Conservation (phyloP, 768 basidiomycete genomes). For the Filobasidium floriforme region DNA sequence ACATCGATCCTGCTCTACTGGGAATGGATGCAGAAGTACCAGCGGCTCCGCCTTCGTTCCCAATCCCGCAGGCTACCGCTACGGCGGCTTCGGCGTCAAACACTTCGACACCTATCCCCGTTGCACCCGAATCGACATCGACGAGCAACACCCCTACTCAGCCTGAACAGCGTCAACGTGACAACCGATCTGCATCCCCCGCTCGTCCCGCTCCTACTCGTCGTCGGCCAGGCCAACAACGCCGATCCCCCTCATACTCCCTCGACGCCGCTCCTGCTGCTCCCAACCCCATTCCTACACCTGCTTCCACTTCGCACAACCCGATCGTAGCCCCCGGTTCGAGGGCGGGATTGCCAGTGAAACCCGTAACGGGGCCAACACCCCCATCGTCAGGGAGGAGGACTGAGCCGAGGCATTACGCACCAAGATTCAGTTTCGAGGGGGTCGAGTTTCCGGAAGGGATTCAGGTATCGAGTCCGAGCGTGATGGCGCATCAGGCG, state of each 20-base stretch:
- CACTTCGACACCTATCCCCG: neutral
- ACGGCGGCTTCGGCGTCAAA: neutral
- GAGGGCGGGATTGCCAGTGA: neutral
- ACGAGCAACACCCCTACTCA: neutral
- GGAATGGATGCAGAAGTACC: neutral
- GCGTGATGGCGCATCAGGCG: slow-evolving; percentile 32
- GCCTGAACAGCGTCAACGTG: neutral
- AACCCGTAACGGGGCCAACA: neutral
- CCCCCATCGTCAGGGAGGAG: neutral
- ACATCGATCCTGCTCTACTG: slow-evolving; percentile 1
- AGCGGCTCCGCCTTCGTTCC: neutral
- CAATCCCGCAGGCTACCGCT: neutral
- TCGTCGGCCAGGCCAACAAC: slow-evolving; percentile 19
- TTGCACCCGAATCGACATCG: neutral
- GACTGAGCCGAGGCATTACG: neutral
- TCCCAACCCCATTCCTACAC: neutral
- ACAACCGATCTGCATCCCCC: slow-evolving; percentile 6
- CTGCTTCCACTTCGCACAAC: neutral
- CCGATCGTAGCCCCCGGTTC: slow-evolving; percentile 10
- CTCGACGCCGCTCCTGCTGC: slow-evolving; percentile 5
- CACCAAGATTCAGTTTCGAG: slow-evolving; percentile 7
- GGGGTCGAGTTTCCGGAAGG: slow-evolving; percentile 33
- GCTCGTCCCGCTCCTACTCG: slow-evolving; percentile 1
- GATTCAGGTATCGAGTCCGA: slow-evolving; percentile 30
- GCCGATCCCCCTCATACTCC: slow-evolving; percentile 17